Base-by-base conservation (phyloP, 345 rosid genomes). In the Citrus sp. region DNA sequence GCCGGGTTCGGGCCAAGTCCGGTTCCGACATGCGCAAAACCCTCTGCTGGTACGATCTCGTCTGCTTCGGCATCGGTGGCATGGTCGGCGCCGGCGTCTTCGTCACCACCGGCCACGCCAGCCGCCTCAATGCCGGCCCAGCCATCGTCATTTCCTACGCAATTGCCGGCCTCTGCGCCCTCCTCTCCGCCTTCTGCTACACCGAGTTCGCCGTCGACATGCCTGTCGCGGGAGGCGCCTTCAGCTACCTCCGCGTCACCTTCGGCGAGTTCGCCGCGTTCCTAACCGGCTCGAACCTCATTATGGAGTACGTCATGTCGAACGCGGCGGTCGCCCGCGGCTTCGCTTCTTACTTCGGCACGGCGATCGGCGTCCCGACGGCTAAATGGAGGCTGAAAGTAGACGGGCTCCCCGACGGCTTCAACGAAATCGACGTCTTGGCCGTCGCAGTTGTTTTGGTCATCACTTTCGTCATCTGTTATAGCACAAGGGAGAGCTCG, bases 201-300 rank as follows among this genome's bases (percentile, higher is more conserved):
- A 95, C 99, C 1, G 99, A 95, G 79, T 95, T 95, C 82, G 99
- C 99, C 76, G 99, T 95, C 14, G 95, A 92, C 68, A 86, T 95
- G 83, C 99, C 98, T 42, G 93, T 95, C n/a, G 99, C 99, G 66
- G 99, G 99, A 42, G 99, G 99, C 28, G 98, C 99, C 28, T 95
- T 93, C 82, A 93, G 95, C 79, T 95, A 93, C 84, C 89, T 95
- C 84, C 92, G 99, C 49, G 87, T 90, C 74, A 93, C 99, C 28
- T 93, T 95, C 65, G 99, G 98, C 6, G 99, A 95, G 70, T 88
- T 95, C 14, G 89, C 94, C 35, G 99, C 99, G 18, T 95, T 93
- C 67, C 19, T 95, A 70, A 91, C 98, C n/a, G 99, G 99, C 12
- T 89, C 94, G 12, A 95, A 95, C 81, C 89, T 95, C 6, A 77